Evolutionary conservation across 495 filamentous ascomycete genomes (phyloP).

Genomic region (Xylaria acuta): DNA sequence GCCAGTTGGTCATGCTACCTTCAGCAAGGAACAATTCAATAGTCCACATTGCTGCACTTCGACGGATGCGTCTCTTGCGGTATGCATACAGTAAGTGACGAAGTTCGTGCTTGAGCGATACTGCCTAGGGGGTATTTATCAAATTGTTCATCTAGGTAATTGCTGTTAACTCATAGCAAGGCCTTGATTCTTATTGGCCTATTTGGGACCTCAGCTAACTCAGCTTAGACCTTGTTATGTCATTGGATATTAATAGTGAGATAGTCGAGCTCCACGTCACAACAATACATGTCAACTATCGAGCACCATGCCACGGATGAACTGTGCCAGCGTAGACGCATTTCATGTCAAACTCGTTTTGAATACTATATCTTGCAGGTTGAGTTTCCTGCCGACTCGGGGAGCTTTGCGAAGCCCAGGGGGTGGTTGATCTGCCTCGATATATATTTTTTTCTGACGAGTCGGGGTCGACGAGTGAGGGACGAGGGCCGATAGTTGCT

Average conservation of each 20-base stretch:
- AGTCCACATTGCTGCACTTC: slow-evolving; percentile 20
- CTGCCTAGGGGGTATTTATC: slow-evolving; percentile 10
- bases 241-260: slow-evolving; percentile 23
- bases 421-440: background rate
- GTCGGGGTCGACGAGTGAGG: background rate
- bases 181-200: slow-evolving; percentile 10
- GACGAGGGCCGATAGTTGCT: background rate
- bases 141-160: slow-evolving; percentile 5
- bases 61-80: slow-evolving; percentile 14
- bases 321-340: background rate
- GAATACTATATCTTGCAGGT: background rate
- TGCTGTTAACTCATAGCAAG: background rate
- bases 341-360: background rate
- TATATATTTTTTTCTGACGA: background rate
- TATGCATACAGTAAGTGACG: slow-evolving; percentile 12
- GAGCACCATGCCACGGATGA: background rate
- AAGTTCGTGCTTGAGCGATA: slow-evolving; percentile 4
- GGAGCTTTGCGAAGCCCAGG: background rate
- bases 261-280: slow-evolving; percentile 3
- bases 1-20: slow-evolving; percentile 18
- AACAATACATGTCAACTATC: background rate
- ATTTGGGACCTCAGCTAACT: slow-evolving; percentile 9
- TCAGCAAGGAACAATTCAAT: slow-evolving; percentile 4
- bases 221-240: slow-evolving; percentile 3
- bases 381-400: background rate